phyloP scores from a whole-genome alignment of 305 asterid genomes.

The Andrographis paniculata region DNA sequence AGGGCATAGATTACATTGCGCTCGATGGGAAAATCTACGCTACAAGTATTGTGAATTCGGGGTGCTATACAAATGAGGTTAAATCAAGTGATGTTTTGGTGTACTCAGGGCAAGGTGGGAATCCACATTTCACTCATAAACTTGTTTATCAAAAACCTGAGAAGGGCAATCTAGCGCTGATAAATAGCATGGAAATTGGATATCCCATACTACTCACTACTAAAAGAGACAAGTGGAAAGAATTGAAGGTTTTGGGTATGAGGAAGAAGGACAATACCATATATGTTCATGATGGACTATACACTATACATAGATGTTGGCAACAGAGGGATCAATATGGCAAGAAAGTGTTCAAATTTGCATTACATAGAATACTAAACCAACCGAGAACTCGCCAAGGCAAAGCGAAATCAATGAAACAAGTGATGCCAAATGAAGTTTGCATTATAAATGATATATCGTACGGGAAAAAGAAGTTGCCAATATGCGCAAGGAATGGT shows the following conservation, averaged over 20 bases:
- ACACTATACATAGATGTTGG: conserved; percentile 38
- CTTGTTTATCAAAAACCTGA: conserved; percentile 63
- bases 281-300: conserved; percentile 73
- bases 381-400: conserved; percentile 41
- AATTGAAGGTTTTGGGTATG: conserved; percentile 23
- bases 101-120: conserved; percentile 81
- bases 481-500: conserved; percentile 50
- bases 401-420: conserved; percentile 23
- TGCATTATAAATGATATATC: conserved; percentile 47
- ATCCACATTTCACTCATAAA: conserved; percentile 21
- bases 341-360: conserved; percentile 57
- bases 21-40: conserved; percentile 34
- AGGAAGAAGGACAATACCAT: conserved; percentile 22
- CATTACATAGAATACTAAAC: conserved; percentile 37
- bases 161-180: conserved; percentile 71
- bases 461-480: conserved; percentile 40
- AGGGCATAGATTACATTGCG: conserved; percentile 51
- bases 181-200: conserved; percentile 38
- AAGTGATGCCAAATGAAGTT: conserved; percentile 18
- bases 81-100: conserved; percentile 30
- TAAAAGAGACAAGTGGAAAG: conserved; percentile 29
- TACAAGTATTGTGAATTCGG: conserved; percentile 55
- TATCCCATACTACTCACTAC: conserved; percentile 66
- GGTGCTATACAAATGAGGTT: conserved; percentile 30
- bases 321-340: conserved; percentile 31